These are phyloP conservation scores for Dryas drummondii DNA, from an alignment of 306 rosid genomes.

Conservation along the genomic window DNA sequence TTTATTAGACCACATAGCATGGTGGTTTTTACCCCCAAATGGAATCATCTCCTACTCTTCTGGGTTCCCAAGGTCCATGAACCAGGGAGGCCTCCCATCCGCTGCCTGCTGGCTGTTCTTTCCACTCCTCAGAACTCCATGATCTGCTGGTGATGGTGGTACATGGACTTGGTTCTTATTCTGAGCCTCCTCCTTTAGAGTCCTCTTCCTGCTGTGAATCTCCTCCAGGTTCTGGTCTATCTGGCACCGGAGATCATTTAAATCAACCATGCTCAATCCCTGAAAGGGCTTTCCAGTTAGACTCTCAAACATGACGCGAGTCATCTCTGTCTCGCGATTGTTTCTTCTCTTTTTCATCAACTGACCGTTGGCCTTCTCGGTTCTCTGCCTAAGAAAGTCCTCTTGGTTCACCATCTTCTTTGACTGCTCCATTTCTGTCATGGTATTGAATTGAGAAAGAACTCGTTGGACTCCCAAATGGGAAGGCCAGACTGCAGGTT, in stretches of 20 bases:
- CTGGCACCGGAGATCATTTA: conserved; percentile 33
- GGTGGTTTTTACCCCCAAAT: too few species aligned
- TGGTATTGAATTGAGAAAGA: conserved; percentile 16
- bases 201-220: conserved; percentile 1
- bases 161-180: too few species aligned
- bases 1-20: too few species aligned
- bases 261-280: conserved; percentile 14
- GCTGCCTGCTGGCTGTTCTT: too few species aligned
- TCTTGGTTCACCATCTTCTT: conserved; percentile 44
- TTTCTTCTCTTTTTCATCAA: conserved; percentile 28
- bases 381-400: conserved; percentile 32
- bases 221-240: conserved; percentile 32
- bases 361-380: conserved; percentile 29
- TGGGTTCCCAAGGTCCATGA: too few species aligned
- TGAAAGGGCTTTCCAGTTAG: conserved; percentile 12
- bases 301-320: conserved; percentile 21
- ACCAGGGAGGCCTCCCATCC: too few species aligned
- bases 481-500: conserved; percentile 42
- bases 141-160: too few species aligned
- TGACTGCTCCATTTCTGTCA: conserved; percentile 38
- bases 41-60: too few species aligned
- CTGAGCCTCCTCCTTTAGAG: not conserved
- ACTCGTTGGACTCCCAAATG: conserved; percentile 10
- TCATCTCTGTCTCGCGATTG: conserved; percentile 36
- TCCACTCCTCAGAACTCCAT: too few species aligned